Conservation (phyloP, 2,329 filamentous ascomycete genomes). For the Fusarium heterosporum region DNA sequence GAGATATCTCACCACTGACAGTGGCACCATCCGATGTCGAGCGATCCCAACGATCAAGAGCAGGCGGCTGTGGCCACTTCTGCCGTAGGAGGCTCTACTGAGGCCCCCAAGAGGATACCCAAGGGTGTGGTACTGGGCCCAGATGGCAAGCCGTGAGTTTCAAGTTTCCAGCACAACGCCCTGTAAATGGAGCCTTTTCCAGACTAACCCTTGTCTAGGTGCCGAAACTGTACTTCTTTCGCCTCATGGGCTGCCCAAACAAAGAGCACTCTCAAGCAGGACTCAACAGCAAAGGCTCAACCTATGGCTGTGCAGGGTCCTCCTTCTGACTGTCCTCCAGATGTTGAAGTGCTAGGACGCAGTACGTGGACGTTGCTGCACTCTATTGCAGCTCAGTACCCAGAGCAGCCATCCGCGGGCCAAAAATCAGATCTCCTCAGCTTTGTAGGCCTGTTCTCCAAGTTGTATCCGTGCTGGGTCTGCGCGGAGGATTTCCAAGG, state of each 20-base stretch:
- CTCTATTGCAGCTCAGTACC: constrained; percentile 89
- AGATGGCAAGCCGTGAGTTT: constrained; percentile 84
- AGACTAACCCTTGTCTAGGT: constrained; percentile 45
- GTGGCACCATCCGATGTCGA: constrained; percentile 46
- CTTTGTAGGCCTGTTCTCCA: constrained; percentile 85
- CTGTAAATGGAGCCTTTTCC: constrained; percentile 20
- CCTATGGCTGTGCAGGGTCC: constrained; percentile 43
- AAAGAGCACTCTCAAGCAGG: constrained; percentile 55
- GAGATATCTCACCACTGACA: constrained; percentile 14
- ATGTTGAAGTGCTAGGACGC: constrained; percentile 88
- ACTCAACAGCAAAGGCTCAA: constrained; percentile 49
- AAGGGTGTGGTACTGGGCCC: constrained; percentile 81
- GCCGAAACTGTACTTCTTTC: constrained; percentile 51
- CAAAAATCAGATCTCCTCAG: constrained; percentile 81
- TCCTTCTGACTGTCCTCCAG: constrained; percentile 82
- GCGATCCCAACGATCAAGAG: constrained; percentile 42
- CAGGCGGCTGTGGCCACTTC: constrained; percentile 38
- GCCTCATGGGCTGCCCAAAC: constrained; percentile 65
- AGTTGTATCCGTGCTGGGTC: constrained; percentile 93
- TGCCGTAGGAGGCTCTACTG: constrained; percentile 42
- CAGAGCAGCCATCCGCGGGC: constrained; percentile 70
- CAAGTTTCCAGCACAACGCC: constrained; percentile 7
- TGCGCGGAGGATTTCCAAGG: constrained; percentile 91
- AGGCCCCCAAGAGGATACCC: constrained; percentile 66
- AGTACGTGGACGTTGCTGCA: constrained; percentile 95